Evolutionary conservation across 345 rosid genomes (phyloP).

Genomic region (Brassica cretica): DNA sequence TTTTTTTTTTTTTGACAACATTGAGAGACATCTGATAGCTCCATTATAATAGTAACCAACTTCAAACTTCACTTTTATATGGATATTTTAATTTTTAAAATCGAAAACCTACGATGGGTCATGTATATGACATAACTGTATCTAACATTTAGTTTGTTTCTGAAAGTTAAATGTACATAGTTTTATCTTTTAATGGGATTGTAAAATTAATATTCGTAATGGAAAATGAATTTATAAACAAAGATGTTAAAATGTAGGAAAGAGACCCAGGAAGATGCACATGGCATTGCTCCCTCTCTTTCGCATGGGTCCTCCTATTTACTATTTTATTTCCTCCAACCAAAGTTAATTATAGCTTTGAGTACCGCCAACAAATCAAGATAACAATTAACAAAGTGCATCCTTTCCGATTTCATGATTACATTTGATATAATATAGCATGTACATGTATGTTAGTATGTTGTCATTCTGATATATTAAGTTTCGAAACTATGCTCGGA

Average conservation of each 20-base stretch:
- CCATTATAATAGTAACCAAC: slow-evolving; percentile 4
- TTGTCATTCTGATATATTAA: neutral
- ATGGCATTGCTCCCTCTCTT: slow-evolving; percentile 52
- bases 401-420: neutral
- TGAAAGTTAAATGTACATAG: neutral
- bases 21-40: slow-evolving; percentile 7
- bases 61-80: neutral
- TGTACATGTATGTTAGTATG: neutral
- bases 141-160: neutral
- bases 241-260: slow-evolving; percentile 40
- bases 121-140: neutral
- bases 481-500: neutral
- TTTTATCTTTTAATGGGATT: neutral
- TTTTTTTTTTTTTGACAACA: too few relatives aligned
- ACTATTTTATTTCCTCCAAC: slow-evolving; percentile 30
- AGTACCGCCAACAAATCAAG: slow-evolving; percentile 25
- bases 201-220: slow-evolving; percentile 1
- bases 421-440: neutral
- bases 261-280: slow-evolving; percentile 48
- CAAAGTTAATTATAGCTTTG: slow-evolving; percentile 27
- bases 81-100: neutral
- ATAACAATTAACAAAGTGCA: slow-evolving; percentile 1
- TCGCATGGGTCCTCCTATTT: slow-evolving; percentile 31
- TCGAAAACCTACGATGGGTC: neutral
- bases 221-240: slow-evolving; percentile 4